Evolutionary conservation across 768 basidiomycete species (phyloP), one percentile per base, ranked within the genome.

Genomic region (Hericium alpestre): DNA sequence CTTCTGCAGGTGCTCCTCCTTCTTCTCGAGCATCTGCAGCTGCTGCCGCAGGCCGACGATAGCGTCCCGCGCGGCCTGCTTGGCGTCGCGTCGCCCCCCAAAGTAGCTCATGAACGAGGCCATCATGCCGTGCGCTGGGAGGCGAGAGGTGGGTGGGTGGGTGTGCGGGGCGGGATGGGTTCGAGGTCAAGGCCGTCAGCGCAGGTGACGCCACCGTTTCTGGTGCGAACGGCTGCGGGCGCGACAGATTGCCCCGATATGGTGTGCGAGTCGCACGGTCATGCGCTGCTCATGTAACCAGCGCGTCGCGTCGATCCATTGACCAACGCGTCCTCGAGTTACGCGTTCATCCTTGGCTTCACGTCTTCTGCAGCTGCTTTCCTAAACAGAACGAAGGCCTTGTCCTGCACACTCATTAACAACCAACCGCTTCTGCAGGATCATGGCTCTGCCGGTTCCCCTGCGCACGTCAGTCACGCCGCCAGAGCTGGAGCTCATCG

Each of bases 21-120:
- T 97, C 91, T 97, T 99, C 82, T 97, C 93, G 64, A 98, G 84
- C 85, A 95, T 88, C 73, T 91, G 83, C 60, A 97, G 80, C 70
- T 98, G 93, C 73, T 95, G 87, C 66, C 95, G 83, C 64, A 99
- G 77, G 48, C 79, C 80, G 58, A 98, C 88, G 70, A 99, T 99
- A 51, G 96, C 91, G 69, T 96, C 91, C 61, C 92, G 80, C 48
- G 95, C 86, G 25, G 85, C 76, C 72, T 87, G 83, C 71, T 89
- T 90, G 22, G 90, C 79, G 67, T 94, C 88, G 64, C 83, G 81
- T 61, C 84, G 80, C 52, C 87, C 85, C 12, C 86, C 87, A 70
- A 99, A 93, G 76, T 88, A 95, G 69, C 84, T 87, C 85, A 96
- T 90, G 56, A 89, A 52, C 8, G 61, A 62, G 2, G 61, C 56